A percentile compares a stretch with the other conserved stretches of the same genome.
Conservation (phyloP, 1,139 yeast species). For the Saccharomyces pastorianus region DNA sequence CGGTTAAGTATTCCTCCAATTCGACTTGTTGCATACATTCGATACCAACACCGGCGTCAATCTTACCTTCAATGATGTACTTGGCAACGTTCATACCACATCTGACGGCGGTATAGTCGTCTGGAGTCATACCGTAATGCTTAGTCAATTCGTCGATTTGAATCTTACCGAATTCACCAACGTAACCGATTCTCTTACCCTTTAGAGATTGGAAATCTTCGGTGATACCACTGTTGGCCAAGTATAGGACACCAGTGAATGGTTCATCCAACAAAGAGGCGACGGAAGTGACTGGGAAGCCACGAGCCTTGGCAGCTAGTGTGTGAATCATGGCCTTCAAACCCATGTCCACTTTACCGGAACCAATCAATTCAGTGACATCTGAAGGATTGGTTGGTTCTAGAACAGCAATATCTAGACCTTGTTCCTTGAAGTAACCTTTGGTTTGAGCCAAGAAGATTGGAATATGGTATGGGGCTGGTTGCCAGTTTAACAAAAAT, state of each 20-base stretch:
- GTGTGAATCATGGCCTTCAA: constrained; percentile 56
- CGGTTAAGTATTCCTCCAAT: constrained; percentile 43
- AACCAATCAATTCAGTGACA: constrained; percentile 40
- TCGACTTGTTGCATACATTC: too few species aligned
- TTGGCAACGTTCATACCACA: constrained; percentile 57
- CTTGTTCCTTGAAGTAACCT: constrained; percentile 46
- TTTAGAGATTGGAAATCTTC: constrained; percentile 44
- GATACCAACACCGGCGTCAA: constrained; percentile 53
- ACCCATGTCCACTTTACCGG: constrained; percentile 52
- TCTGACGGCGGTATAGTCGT: constrained; percentile 51
- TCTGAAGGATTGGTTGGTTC: constrained; percentile 55
- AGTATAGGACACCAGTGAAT: constrained; percentile 48
- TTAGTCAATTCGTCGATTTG: too few species aligned
- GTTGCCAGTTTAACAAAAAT: constrained; percentile 49
- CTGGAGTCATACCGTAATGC: too few species aligned
- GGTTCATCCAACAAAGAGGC: constrained; percentile 52
- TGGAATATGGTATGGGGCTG: constrained; percentile 52
- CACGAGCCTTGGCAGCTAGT: constrained; percentile 52
- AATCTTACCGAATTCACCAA: too few species aligned
- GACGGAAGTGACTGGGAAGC: constrained; percentile 49
- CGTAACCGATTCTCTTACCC: too few species aligned
- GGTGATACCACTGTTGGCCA: constrained; percentile 46
- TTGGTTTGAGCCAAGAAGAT: constrained; percentile 43
- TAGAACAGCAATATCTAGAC: constrained; percentile 44
- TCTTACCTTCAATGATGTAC: constrained; percentile 46